Evolutionary conservation across 2,329 filamentous ascomycete genomes (phyloP).

Genomic region (Fusarium sp.): DNA sequence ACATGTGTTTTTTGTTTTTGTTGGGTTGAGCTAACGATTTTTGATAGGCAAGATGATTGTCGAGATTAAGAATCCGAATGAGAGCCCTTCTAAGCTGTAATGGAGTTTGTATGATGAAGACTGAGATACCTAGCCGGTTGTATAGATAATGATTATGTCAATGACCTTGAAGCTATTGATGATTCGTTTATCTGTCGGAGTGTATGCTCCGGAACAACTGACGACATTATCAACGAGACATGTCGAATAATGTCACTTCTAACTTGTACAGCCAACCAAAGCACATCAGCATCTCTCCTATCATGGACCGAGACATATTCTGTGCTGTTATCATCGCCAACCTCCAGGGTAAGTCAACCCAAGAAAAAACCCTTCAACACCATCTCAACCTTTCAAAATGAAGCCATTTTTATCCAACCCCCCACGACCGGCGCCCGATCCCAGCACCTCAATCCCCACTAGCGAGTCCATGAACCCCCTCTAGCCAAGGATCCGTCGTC

Average conservation of each 20-base stretch:
- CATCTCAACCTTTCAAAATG: background rate
- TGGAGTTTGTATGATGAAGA: background rate
- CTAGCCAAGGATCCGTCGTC: background rate
- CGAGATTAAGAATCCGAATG: constrained; percentile 45
- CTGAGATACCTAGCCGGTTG: constrained; percentile 12
- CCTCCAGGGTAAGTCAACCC: background rate
- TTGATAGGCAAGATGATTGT: constrained; percentile 57
- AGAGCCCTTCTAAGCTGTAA: constrained; percentile 46
- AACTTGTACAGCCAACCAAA: background rate
- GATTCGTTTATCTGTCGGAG: background rate
- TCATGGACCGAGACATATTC: background rate
- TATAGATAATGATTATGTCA: constrained; percentile 32
- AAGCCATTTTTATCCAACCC: background rate
- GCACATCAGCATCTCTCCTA: background rate
- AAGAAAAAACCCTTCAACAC: background rate
- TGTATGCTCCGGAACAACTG: background rate
- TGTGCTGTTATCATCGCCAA: background rate
- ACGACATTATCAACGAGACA: background rate
- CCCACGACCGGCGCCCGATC: background rate
- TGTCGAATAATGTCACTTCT: background rate
- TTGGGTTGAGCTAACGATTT: constrained; percentile 1
- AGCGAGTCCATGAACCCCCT: background rate
- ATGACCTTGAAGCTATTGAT: constrained; percentile 3
- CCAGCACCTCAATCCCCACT: background rate
- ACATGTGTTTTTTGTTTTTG: background rate